Conservation (phyloP, 768 basidiomycete genomes). For the Mycena galopus region DNA sequence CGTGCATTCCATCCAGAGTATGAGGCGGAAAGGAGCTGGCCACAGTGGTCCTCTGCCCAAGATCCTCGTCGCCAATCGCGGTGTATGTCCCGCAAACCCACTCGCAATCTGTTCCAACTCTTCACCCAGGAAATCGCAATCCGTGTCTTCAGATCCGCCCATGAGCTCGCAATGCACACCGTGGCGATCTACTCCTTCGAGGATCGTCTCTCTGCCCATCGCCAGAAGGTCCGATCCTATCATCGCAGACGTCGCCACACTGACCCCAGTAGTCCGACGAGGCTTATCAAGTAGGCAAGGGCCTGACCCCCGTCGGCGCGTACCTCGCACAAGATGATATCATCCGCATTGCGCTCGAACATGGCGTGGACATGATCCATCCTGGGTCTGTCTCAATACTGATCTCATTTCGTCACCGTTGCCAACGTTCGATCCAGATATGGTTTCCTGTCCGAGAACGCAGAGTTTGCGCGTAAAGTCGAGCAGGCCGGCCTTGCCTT, state of each 20-base stretch:
- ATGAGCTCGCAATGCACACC: conserved; percentile 99
- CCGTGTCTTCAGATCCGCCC: conserved; percentile 97
- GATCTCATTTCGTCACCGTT: not conserved
- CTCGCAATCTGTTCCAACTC: conserved; percentile 22
- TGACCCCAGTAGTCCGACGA: conserved; percentile 83
- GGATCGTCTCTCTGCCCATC: conserved; percentile 96
- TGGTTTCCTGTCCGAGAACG: conserved; percentile 98
- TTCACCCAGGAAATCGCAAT: conserved; percentile 92
- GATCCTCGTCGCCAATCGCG: conserved; percentile 93
- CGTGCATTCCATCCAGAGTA: conserved; percentile 91
- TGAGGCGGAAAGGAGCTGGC: conserved; percentile 92
- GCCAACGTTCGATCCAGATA: conserved; percentile 66
- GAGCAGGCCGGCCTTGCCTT: conserved; percentile 98
- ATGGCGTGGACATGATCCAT: conserved; percentile 99
- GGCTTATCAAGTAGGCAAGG: conserved; percentile 97
- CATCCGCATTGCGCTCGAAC: conserved; percentile 95
- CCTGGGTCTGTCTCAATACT: conserved; percentile 78
- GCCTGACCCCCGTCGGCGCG: conserved; percentile 94
- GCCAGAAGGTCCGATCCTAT: conserved; percentile 81
- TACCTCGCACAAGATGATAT: conserved; percentile 99
- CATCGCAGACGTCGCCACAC: conserved; percentile 11
- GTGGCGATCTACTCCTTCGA: conserved; percentile 99
- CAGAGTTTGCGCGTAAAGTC: conserved; percentile 96
- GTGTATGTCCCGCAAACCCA: conserved; percentile 64
- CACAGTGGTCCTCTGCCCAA: conserved; percentile 91